Evolutionary conservation across 1,139 yeast species (phyloP).

Genomic region (Scheffersomyces stambukii): DNA sequence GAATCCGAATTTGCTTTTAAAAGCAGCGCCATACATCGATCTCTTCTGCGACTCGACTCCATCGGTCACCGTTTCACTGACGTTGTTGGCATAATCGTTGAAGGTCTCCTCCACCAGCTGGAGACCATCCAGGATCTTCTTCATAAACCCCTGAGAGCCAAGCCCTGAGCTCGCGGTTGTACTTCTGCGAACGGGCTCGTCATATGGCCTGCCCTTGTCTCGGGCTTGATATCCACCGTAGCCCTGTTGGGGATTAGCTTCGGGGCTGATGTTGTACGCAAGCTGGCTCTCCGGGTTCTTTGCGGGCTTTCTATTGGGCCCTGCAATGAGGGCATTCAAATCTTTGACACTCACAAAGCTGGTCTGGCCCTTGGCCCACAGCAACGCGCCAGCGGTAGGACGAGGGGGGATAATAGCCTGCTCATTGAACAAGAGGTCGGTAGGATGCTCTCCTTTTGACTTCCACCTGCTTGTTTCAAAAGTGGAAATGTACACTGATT

Average conservation of each 20-base stretch:
- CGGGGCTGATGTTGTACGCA: conserved; percentile 53
- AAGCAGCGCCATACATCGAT: conserved; percentile 47
- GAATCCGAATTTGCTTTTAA: conserved; percentile 53
- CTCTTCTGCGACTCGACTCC: conserved; percentile 48
- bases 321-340: conserved; percentile 53
- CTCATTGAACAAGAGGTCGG: conserved; percentile 57
- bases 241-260: conserved; percentile 35
- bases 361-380: conserved; percentile 79
- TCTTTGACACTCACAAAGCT: conserved; percentile 58
- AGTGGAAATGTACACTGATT: conserved; percentile 34
- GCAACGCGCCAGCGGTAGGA: conserved; percentile 75
- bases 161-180: conserved; percentile 15
- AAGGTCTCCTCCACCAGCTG: conserved; percentile 53
- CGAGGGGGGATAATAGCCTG: conserved; percentile 66
- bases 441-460: conserved; percentile 17
- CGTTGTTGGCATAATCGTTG: conserved; percentile 53
- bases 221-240: conserved; percentile 23
- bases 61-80: conserved; percentile 53
- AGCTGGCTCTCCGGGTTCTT: conserved; percentile 53
- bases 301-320: conserved; percentile 52
- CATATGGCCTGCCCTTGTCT: conserved; percentile 27
- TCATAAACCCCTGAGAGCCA: conserved; percentile 38
- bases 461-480: conserved; percentile 12
- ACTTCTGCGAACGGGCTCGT: conserved; percentile 42
- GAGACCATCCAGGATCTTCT: conserved; percentile 48